Evolutionary conservation across 352 stramenopile genomes (phyloP).

Genomic region (Phytopythium helicoides): DNA sequence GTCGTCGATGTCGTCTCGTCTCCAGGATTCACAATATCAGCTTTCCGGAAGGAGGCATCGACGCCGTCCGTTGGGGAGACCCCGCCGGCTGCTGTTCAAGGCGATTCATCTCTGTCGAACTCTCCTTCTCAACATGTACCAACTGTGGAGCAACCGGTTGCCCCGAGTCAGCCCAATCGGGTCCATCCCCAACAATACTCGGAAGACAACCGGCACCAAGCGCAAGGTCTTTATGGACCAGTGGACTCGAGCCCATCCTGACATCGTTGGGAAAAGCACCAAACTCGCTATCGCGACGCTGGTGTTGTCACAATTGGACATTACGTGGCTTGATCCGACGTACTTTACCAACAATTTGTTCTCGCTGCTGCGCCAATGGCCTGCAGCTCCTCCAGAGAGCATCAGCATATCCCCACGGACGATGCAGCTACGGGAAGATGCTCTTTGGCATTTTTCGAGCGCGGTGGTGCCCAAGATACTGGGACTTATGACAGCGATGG

Average conservation of each 20-base stretch:
- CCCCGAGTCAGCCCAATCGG: too few species aligned
- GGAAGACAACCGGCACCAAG: neutral
- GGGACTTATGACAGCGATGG: neutral
- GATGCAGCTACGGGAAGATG: neutral
- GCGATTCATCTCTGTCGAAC: neutral
- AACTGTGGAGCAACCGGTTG: too few species aligned
- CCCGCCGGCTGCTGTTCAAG: neutral
- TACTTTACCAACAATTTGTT: neutral
- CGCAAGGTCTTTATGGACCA: neutral
- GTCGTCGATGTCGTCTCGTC: conserved; percentile 29
- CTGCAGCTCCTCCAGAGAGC: neutral
- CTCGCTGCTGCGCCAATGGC: conserved; percentile 5
- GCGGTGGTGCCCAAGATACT: conserved; percentile 3
- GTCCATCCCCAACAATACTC: neutral
- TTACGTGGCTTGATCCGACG: conserved; percentile 5
- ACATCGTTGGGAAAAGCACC: neutral
- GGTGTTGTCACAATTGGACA: conserved; percentile 4
- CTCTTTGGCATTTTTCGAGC: conserved; percentile 1
- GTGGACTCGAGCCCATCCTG: conserved; percentile 1
- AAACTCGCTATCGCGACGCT: conserved; percentile 2
- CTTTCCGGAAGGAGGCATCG: conserved; percentile 11
- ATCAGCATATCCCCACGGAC: neutral
- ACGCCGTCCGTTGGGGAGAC: neutral
- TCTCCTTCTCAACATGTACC: neutral
- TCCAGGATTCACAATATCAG: conserved; percentile 12